phyloP scores from a whole-genome alignment of 345 rosid genomes.

The Linum tenue region DNA sequence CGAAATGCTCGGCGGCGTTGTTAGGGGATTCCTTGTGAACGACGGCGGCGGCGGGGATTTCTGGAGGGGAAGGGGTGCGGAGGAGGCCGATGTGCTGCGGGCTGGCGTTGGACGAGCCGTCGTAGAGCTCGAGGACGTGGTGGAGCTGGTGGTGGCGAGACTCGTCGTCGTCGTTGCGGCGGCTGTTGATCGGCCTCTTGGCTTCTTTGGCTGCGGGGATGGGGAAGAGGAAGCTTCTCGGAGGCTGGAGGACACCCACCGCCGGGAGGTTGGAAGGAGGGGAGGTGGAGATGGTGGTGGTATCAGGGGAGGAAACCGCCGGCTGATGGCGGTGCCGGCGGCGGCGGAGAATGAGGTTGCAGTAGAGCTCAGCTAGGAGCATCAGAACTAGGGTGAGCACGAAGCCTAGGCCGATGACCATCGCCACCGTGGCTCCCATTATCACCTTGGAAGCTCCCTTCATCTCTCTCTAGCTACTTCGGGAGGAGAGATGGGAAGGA shows the following conservation, averaged over 20 bases:
- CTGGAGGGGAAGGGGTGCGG: constrained; percentile 24
- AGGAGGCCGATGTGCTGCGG: constrained; percentile 28
- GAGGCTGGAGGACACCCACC: constrained; percentile 59
- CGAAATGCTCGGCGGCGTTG: constrained; percentile 30
- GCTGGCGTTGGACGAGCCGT: constrained; percentile 22
- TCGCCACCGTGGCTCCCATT: constrained; percentile 72
- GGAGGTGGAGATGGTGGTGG: too few relatives aligned
- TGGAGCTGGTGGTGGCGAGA: constrained; percentile 15
- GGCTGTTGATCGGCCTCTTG: neutral
- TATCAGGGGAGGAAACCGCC: constrained; percentile 12
- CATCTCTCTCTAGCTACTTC: constrained; percentile 27
- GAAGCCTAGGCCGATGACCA: constrained; percentile 70
- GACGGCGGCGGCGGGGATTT: constrained; percentile 18
- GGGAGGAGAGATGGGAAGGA: neutral
- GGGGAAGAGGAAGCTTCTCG: constrained; percentile 46
- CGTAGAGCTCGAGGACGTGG: constrained; percentile 16
- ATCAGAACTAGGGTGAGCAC: constrained; percentile 64
- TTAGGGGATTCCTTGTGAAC: neutral
- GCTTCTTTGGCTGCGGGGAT: constrained; percentile 15
- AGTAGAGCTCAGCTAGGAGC: constrained; percentile 75
- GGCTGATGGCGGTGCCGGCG: constrained; percentile 16
- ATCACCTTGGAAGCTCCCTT: constrained; percentile 69
- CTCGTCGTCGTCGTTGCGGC: constrained; percentile 2
- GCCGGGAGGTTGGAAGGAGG: constrained; percentile 9
- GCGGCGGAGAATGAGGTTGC: constrained; percentile 60